phyloP scores from a whole-genome alignment of 2,329 filamentous ascomycete species.

The Penicillium frequentans region DNA sequence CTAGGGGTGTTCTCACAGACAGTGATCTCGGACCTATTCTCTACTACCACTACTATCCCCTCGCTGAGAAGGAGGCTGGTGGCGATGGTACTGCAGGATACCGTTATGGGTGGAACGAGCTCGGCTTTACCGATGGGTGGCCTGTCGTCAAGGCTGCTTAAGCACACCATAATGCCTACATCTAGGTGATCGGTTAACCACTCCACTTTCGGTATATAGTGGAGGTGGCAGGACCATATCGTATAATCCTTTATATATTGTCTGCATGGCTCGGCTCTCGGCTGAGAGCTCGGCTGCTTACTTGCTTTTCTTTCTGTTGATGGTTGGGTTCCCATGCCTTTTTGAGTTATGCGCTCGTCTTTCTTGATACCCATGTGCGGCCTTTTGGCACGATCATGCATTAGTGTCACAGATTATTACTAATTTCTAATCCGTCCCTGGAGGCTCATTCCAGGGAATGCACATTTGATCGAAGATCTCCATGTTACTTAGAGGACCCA shows the following conservation, averaged over 20 bases:
- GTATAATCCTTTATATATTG: slow-evolving; percentile 5
- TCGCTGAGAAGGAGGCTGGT: slow-evolving; percentile 52
- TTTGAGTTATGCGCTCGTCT: slow-evolving; percentile 1
- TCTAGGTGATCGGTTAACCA: not conserved
- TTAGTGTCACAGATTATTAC: not conserved
- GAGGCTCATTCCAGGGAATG: not conserved
- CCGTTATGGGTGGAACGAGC: slow-evolving; percentile 50
- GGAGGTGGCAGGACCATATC: not conserved
- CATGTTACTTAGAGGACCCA: not conserved
- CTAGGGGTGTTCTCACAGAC: slow-evolving; percentile 34
- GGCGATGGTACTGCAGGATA: slow-evolving; percentile 44
- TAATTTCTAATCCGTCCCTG: not conserved
- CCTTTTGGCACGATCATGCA: not conserved
- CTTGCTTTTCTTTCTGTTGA: slow-evolving; percentile 1
- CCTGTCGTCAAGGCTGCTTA: slow-evolving; percentile 31
- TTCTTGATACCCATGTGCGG: slow-evolving; percentile 2
- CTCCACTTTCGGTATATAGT: not conserved
- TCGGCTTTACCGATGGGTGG: slow-evolving; percentile 48
- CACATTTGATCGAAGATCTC: not conserved
- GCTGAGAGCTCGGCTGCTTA: not conserved
- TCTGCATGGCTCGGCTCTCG: slow-evolving; percentile 1
- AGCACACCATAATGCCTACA: not conserved
- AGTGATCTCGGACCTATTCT: slow-evolving; percentile 53
- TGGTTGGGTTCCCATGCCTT: not conserved
- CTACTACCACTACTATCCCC: slow-evolving; percentile 60